These are phyloP conservation scores for Orbilia blumenaviensis DNA, from an alignment of 2,329 filamentous ascomycete species.

Conservation along the genomic window DNA sequence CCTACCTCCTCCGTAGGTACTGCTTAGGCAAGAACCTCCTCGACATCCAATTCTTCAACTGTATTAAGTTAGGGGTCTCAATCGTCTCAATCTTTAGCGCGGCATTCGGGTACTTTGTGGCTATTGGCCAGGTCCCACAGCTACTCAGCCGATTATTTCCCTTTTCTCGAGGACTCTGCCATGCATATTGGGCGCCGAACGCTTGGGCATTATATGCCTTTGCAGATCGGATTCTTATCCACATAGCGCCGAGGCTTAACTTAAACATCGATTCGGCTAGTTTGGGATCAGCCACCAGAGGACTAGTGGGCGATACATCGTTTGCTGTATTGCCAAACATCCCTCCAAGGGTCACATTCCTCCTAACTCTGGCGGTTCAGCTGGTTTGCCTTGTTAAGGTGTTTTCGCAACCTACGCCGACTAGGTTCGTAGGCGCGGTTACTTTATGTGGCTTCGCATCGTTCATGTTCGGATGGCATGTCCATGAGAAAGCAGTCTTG, in stretches of 20 bases:
- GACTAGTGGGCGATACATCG: constrained; percentile 88
- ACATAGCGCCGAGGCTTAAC: constrained; percentile 82
- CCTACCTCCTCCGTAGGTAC: constrained; percentile 88
- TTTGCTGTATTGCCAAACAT: constrained; percentile 94
- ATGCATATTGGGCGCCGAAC: constrained; percentile 98
- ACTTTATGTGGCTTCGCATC: constrained; percentile 95
- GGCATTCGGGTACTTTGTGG: constrained; percentile 90
- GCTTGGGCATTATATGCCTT: constrained; percentile 98
- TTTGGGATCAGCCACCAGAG: constrained; percentile 87
- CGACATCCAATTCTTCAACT: constrained; percentile 78
- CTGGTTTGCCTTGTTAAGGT: constrained; percentile 80
- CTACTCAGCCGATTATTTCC: constrained; percentile 86
- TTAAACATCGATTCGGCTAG: constrained; percentile 77
- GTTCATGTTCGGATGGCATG: constrained; percentile 98
- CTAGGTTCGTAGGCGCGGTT: constrained; percentile 85
- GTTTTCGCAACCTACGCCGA: constrained; percentile 82
- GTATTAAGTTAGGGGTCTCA: constrained; percentile 79
- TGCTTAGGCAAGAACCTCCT: constrained; percentile 84
- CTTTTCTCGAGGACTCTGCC: constrained; percentile 90
- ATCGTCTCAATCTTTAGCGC: constrained; percentile 75
- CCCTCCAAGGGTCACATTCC: constrained; percentile 79
- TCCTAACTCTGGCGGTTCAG: constrained; percentile 71
- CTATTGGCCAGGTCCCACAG: constrained; percentile 83
- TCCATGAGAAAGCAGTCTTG: constrained; percentile 96
- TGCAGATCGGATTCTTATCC: constrained; percentile 81